Evolutionary conservation across 768 basidiomycete species (phyloP).

Genomic region (Lentinula aciculospora): DNA sequence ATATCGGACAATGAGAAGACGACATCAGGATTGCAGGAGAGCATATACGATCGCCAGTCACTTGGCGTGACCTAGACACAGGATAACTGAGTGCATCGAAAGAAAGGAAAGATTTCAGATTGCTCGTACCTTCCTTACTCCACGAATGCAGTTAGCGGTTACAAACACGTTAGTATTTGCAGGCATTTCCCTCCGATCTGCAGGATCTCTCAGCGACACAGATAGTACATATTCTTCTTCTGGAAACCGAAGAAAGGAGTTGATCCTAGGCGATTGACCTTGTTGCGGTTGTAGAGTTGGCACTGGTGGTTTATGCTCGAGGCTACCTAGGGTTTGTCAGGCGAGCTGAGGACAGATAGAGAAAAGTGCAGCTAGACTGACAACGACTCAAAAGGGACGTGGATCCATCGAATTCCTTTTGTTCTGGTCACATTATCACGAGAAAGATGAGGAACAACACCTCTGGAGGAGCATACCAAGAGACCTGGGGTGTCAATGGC

Average conservation of each 20-base stretch:
- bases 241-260: conserved; percentile 57
- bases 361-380: conserved; percentile 32
- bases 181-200: conserved; percentile 62
- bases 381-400: conserved; percentile 81
- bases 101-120: neutral
- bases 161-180: conserved; percentile 59
- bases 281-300: conserved; percentile 45
- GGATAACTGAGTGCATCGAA: neutral
- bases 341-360: neutral
- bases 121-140: conserved; percentile 61
- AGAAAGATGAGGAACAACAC: conserved; percentile 69
- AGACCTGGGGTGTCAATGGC: conserved; percentile 57
- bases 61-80: conserved; percentile 41
- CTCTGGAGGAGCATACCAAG: conserved; percentile 62
- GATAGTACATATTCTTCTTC: conserved; percentile 45
- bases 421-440: conserved; percentile 49
- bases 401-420: conserved; percentile 52
- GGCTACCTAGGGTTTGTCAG: conserved; percentile 24
- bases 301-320: conserved; percentile 63
- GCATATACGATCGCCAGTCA: conserved; percentile 51
- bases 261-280: conserved; percentile 46
- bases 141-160: conserved; percentile 55
- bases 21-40: conserved; percentile 59
- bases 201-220: conserved; percentile 61
- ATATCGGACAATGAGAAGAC: conserved; percentile 68